Evolutionary conservation across 2,329 filamentous ascomycete genomes (phyloP).

Genomic region (Colletotrichum camelliae): DNA sequence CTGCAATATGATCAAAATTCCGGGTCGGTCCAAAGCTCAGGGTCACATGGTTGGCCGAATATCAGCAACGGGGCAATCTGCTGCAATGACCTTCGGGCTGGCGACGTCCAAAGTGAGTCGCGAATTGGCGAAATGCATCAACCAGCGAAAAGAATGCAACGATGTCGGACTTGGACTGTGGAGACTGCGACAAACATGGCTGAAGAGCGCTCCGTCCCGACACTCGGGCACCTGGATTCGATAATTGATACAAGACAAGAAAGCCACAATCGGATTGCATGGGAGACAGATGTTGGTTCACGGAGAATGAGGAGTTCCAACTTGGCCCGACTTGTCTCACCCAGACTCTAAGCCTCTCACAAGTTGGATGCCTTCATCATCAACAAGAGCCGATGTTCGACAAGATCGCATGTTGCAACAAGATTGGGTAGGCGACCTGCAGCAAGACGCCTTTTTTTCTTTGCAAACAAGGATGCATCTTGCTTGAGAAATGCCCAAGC

Average conservation of each 20-base stretch:
- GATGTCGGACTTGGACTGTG: not conserved
- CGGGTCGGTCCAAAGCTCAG: not conserved
- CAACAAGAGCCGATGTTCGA: not conserved
- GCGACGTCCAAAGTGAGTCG: not conserved
- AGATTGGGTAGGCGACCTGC: not conserved
- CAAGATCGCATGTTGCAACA: not conserved
- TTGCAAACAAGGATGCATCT: not conserved
- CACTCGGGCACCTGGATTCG: conserved; percentile 11
- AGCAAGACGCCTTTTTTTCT: not conserved
- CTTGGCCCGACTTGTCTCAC: conserved; percentile 5
- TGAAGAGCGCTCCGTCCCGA: conserved; percentile 14
- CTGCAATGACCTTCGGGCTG: not conserved
- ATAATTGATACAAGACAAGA: not conserved
- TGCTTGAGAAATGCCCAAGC: not conserved
- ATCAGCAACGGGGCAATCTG: not conserved
- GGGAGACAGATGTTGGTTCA: conserved; percentile 12
- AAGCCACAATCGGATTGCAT: conserved; percentile 5
- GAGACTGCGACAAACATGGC: conserved; percentile 1
- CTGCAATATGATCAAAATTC: not conserved
- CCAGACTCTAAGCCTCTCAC: not conserved
- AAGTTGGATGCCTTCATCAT: conserved; percentile 2
- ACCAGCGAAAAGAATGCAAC: not conserved
- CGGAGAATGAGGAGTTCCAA: conserved; percentile 1
- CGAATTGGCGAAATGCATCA: not conserved
- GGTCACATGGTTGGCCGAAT: not conserved